These are phyloP conservation scores for Globisporangium perplexum DNA, from an alignment of 352 stramenopile genomes.

Conservation along the genomic window DNA sequence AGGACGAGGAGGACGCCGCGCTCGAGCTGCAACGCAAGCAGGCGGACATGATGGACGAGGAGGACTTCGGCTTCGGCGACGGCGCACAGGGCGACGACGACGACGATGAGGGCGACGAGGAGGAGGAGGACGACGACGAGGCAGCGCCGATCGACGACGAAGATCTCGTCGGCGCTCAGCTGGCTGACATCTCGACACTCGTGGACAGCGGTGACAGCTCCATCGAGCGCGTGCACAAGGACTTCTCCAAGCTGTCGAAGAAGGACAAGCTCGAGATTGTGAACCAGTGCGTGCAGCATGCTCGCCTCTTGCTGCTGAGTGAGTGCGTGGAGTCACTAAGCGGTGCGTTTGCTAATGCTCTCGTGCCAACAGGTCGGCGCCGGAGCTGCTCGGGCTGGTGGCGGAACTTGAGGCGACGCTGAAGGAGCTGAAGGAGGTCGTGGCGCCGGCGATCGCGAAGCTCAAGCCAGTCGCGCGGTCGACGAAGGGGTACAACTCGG, in stretches of 20 bases:
- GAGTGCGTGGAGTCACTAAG: neutral
- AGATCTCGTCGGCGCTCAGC: slow-evolving; percentile 54
- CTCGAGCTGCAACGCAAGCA: slow-evolving; percentile 83
- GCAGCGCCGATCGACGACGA: slow-evolving; percentile 44
- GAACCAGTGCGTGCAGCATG: slow-evolving; percentile 48
- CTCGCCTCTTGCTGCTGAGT: neutral
- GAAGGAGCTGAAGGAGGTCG: slow-evolving; percentile 54
- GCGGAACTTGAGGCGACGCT: slow-evolving; percentile 62
- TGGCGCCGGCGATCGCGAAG: slow-evolving; percentile 66
- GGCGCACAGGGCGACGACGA: slow-evolving; percentile 20
- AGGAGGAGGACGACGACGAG: slow-evolving; percentile 22
- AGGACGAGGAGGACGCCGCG: slow-evolving; percentile 81
- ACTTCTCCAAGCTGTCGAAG: slow-evolving; percentile 84
- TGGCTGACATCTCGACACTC: slow-evolving; percentile 70
- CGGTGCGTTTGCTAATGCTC: neutral
- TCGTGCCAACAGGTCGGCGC: slow-evolving; percentile 31
- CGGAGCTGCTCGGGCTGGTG: slow-evolving; percentile 69
- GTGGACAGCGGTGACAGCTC: slow-evolving; percentile 40
- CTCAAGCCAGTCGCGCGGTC: slow-evolving; percentile 58
- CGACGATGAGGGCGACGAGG: slow-evolving; percentile 28
- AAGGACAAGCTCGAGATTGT: slow-evolving; percentile 86
- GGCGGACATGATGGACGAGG: slow-evolving; percentile 79
- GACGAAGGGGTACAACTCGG: slow-evolving; percentile 50
- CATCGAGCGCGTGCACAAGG: slow-evolving; percentile 71
- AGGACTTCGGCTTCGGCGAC: slow-evolving; percentile 73